Evolutionary conservation across 805 yeast genomes (phyloP), one percentile per base, ranked within the genome.

Genomic region (Kluyveromyces wickerhamii): DNA sequence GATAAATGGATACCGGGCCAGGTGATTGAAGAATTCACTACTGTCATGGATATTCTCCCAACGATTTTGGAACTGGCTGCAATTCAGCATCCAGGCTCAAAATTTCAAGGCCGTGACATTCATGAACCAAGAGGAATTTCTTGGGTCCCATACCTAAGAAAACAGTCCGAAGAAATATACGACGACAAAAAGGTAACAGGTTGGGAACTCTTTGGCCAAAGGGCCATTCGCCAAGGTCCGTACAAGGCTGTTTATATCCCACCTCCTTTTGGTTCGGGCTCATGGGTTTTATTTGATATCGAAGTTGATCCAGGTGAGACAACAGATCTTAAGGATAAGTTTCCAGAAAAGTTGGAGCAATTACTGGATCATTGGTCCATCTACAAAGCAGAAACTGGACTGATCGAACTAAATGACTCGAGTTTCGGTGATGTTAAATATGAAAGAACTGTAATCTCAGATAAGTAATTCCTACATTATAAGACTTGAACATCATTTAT

Each of bases 11-110:
- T 39, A 5, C 38, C 44, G 14, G 70, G 68, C 5, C 41, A 49
- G 9, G 51, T 65, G 10, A 45, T 53, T n/a, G 43, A 54, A 18
- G 68, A 54, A 15, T 74, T 74, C 39, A 49, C 62, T 11, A 74
- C 79, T 0, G 79, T 75, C 4, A 73, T 74, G 78, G 81, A 74
- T 53, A 65, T 74, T 19, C 50, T 71, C 21, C 80, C 80, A 2
- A 74, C 80, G 0, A 51, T 74, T 7, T 51, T 75, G 10, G 77
- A 72, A 1, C 34, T 71, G 3, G 71, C 77, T 2, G 63, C 59
- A n/a, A 54, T 69, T 2, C 31, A 51, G 11, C 71, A 67, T 34
- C 75, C 74, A 6, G 67, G 67, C 0, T 45, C 45, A 0, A 23
- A 17, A 1, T 72, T 63, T 46, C 51, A 61, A 27, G 72, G 71